Conservation (phyloP, 1,284 basidiomycete genomes). For the Hymenochaete sp. region DNA sequence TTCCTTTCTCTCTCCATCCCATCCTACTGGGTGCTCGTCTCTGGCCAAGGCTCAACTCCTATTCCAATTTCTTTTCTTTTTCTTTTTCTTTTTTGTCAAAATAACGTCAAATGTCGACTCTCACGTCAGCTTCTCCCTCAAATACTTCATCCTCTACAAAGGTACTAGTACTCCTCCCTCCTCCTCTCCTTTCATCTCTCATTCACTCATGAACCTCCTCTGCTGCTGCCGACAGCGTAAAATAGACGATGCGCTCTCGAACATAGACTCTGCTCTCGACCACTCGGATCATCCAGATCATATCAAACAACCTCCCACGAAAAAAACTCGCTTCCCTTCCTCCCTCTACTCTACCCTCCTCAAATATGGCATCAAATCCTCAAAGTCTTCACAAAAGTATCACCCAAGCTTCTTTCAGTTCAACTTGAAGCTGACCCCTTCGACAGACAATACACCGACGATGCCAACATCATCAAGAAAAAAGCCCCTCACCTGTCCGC, state of each 20-base stretch:
- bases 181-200: not conserved
- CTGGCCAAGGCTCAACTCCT: too few relatives aligned
- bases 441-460: slow-evolving; percentile 19
- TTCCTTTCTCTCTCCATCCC: too few relatives aligned
- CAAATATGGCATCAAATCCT: slow-evolving; percentile 58
- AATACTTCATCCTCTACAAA: slow-evolving; percentile 2
- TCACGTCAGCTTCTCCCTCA: slow-evolving; percentile 4
- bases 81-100: too few relatives aligned
- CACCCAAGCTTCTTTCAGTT: slow-evolving; percentile 8
- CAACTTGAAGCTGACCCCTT: not conserved
- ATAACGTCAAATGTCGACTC: not conserved
- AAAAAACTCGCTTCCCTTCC: slow-evolving; percentile 13
- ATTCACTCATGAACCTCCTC: not conserved
- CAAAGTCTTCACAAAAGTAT: slow-evolving; percentile 5
- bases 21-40: too few relatives aligned
- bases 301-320: slow-evolving; percentile 29
- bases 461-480: slow-evolving; percentile 35
- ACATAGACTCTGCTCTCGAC: slow-evolving; percentile 34
- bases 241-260: slow-evolving; percentile 62
- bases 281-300: slow-evolving; percentile 31
- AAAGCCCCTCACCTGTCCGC: slow-evolving; percentile 58
- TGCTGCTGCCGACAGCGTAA: slow-evolving; percentile 42
- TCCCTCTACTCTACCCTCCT: slow-evolving; percentile 66
- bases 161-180: slow-evolving; percentile 15
- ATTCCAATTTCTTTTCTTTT: too few relatives aligned